Evolutionary conservation across 768 basidiomycete genomes (phyloP).

Genomic region (Podaxis pistillaris): DNA sequence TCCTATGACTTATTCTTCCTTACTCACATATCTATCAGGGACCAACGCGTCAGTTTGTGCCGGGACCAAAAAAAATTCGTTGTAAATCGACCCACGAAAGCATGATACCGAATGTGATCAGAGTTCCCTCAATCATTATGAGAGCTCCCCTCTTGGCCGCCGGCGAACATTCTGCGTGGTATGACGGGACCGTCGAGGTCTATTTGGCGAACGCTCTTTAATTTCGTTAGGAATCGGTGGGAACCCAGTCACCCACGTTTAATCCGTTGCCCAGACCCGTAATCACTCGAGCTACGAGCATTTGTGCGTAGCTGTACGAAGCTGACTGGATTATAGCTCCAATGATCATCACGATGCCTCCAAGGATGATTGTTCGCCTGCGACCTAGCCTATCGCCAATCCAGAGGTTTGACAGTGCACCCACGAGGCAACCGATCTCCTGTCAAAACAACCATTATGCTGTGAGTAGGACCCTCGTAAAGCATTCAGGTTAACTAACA

Average conservation of each 20-base stretch:
- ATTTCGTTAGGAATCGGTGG: background rate
- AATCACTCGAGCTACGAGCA: slow-evolving; percentile 58
- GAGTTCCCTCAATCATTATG: slow-evolving; percentile 64
- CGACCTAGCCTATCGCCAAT: slow-evolving; percentile 60
- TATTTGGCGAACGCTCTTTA: slow-evolving; percentile 19
- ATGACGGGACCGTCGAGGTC: slow-evolving; percentile 66
- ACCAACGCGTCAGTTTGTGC: background rate
- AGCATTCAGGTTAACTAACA: slow-evolving; percentile 27
- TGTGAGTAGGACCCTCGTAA: background rate
- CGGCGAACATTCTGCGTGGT: slow-evolving; percentile 66
- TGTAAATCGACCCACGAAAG: slow-evolving; percentile 43
- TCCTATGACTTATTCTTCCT: background rate
- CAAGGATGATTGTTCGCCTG: slow-evolving; percentile 54
- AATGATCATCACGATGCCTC: slow-evolving; percentile 58
- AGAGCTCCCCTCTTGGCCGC: slow-evolving; percentile 57
- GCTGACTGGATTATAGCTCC: slow-evolving; percentile 62
- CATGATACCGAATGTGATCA: slow-evolving; percentile 65
- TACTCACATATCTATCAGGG: slow-evolving; percentile 18
- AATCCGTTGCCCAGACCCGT: slow-evolving; percentile 68
- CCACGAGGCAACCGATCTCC: slow-evolving; percentile 65
- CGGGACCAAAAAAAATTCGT: background rate
- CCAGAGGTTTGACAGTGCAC: slow-evolving; percentile 62
- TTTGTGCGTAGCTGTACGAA: slow-evolving; percentile 56
- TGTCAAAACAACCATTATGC: slow-evolving; percentile 20
- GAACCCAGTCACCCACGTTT: slow-evolving; percentile 36